Evolutionary conservation across 108 stramenopile species (phyloP).

Genomic region (Craspedostauros australis): DNA sequence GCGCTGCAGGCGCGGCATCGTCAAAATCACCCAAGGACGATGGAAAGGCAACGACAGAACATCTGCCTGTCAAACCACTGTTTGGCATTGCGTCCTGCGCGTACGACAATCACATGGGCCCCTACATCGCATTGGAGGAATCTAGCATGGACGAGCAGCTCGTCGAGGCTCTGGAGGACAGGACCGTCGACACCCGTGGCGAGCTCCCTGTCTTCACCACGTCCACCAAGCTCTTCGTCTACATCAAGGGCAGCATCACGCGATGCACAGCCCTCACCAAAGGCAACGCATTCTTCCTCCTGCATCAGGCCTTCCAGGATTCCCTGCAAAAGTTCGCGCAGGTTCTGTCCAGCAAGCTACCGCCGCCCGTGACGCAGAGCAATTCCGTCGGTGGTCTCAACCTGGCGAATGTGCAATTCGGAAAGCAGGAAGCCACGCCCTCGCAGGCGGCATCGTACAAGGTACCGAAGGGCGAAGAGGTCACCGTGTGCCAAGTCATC

Average conservation of each 20-base stretch:
- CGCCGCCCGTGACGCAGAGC: conserved; percentile 29
- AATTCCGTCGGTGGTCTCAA: conserved; percentile 36
- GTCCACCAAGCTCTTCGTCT: conserved; percentile 90
- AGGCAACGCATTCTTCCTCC: conserved; percentile 89
- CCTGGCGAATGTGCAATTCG: conserved; percentile 28
- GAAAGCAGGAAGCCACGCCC: conserved; percentile 15
- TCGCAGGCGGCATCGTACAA: conserved; percentile 31
- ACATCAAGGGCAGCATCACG: conserved; percentile 94
- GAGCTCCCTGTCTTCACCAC: conserved; percentile 91
- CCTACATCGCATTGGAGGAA: conserved; percentile 90
- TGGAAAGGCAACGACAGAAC: conserved; percentile 27
- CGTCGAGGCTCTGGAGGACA: conserved; percentile 53
- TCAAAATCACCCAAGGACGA: conserved; percentile 48
- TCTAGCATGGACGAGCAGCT: conserved; percentile 90
- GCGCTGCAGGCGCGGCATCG: conserved; percentile 42
- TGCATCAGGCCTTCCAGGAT: conserved; percentile 86
- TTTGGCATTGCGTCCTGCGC: conserved; percentile 78
- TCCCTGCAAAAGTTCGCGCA: conserved; percentile 79
- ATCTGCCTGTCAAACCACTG: conserved; percentile 51
- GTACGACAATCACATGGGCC: conserved; percentile 95
- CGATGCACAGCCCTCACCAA: conserved; percentile 92
- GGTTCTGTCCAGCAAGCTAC: conserved; percentile 72
- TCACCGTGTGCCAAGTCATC: conserved; percentile 88
- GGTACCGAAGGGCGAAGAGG: conserved; percentile 81
- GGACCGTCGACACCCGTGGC: conserved; percentile 85